Conservation (phyloP, 1,139 yeast genomes). For the Blastobotrys apis region DNA sequence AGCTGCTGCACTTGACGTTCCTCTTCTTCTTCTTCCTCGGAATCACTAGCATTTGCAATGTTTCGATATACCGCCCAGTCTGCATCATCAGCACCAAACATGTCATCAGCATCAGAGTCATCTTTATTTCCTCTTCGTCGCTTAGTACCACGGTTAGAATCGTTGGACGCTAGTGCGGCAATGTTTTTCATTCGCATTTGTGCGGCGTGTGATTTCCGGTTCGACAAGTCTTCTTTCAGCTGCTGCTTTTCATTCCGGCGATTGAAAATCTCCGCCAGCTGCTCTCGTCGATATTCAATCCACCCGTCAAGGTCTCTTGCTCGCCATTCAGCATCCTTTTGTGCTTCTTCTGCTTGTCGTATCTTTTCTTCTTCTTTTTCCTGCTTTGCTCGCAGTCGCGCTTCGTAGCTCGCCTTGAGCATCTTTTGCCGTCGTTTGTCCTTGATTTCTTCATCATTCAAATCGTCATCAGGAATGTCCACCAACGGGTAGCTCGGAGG, state of each 20-base stretch:
- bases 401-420: constrained; percentile 82
- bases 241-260: constrained; percentile 64
- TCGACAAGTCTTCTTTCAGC: constrained; percentile 72
- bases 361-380: constrained; percentile 63
- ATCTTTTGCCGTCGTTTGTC: constrained; percentile 84
- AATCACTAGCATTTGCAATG: constrained; percentile 67
- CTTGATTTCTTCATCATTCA: constrained; percentile 72
- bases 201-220: constrained; percentile 86
- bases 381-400: constrained; percentile 75
- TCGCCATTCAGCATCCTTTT: constrained; percentile 74
- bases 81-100: constrained; percentile 93
- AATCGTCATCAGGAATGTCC: constrained; percentile 73
- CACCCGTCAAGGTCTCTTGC: constrained; percentile 69
- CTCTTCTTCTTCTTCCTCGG: constrained; percentile 70
- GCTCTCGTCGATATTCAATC: constrained; percentile 65
- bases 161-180: constrained; percentile 84
- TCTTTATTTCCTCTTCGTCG: constrained; percentile 44
- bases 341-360: constrained; percentile 42
- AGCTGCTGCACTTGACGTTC: constrained; percentile 59
- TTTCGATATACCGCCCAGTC: constrained; percentile 94
- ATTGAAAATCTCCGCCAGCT: constrained; percentile 54
- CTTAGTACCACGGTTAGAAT: constrained; percentile 42
- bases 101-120: constrained; percentile 89
- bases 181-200: constrained; percentile 90
- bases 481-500: constrained; percentile 74